Conservation (phyloP, 1,284 basidiomycete genomes). For the Gymnopus androsaceus region DNA sequence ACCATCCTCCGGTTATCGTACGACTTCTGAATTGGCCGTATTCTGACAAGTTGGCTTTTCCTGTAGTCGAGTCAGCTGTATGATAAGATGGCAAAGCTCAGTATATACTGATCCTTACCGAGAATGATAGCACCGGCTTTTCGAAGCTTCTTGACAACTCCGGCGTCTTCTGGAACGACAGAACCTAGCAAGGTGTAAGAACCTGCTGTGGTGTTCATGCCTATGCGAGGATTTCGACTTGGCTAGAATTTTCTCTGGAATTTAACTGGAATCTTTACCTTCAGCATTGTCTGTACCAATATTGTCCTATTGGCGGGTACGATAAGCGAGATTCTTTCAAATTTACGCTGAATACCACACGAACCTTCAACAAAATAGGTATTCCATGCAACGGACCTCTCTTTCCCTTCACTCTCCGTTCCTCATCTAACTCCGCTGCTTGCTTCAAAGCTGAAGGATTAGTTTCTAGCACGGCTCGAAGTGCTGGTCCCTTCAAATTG, state of each 20-base stretch:
- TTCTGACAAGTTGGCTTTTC: constrained; percentile 69
- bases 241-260: neutral
- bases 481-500: constrained; percentile 58
- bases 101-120: constrained; percentile 33
- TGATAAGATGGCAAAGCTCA: neutral
- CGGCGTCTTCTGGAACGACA: constrained; percentile 62
- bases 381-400: constrained; percentile 69
- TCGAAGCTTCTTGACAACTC: constrained; percentile 59
- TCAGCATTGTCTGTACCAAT: constrained; percentile 60
- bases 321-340: neutral
- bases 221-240: constrained; percentile 33
- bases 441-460: constrained; percentile 62
- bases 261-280: constrained; percentile 33
- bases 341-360: neutral
- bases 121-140: constrained; percentile 70
- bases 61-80: constrained; percentile 28
- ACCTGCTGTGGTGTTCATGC: constrained; percentile 70
- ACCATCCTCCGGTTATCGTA: constrained; percentile 59
- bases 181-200: constrained; percentile 60
- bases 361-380: constrained; percentile 66
- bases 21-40: constrained; percentile 59
- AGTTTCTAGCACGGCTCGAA: constrained; percentile 65
- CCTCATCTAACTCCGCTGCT: constrained; percentile 55
- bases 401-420: constrained; percentile 47
- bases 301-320: constrained; percentile 44